Percentiles rank a stretch among this genome's conserved stretches.
These are phyloP conservation scores for Pichia sp. DNA, from an alignment of 1,139 yeast genomes.

Conservation along the genomic window DNA sequence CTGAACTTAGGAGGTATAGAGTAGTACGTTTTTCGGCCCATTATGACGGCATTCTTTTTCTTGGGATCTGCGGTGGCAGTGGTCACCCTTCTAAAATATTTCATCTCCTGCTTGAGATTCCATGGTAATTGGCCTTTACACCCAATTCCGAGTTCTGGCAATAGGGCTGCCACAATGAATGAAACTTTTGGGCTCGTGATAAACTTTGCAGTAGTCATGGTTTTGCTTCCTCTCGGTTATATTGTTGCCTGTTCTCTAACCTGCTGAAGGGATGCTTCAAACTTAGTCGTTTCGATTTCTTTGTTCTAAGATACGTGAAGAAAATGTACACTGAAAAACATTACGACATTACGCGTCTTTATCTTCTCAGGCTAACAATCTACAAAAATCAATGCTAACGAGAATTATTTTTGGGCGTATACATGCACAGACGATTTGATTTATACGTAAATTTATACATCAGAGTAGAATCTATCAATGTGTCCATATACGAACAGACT, in stretches of 20 bases:
- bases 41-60: constrained; percentile 70
- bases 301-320: no score
- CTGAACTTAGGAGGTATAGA: constrained; percentile 81
- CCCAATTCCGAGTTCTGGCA: constrained; percentile 84
- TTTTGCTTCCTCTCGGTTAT: not conserved
- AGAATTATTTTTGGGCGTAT: no score
- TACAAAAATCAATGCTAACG: not conserved
- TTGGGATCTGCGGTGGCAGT: constrained; percentile 35
- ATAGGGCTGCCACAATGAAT: constrained; percentile 77
- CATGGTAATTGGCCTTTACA: constrained; percentile 79
- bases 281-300: no score
- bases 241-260: no score
- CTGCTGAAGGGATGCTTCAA: no score
- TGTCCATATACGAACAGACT: constrained; percentile 88
- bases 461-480: constrained; percentile 40
- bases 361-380: not conserved
- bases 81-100: constrained; percentile 76
- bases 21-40: constrained; percentile 98
- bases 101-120: constrained; percentile 80
- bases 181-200: constrained; percentile 39
- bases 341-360: constrained; percentile 1
- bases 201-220: constrained; percentile 10
- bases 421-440: no score
- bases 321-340: no score
- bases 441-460: no score